Percentiles rank a stretch among this genome's conserved stretches.
Conservation (phyloP, 495 filamentous ascomycete genomes). For the Aspergillus leporis region DNA sequence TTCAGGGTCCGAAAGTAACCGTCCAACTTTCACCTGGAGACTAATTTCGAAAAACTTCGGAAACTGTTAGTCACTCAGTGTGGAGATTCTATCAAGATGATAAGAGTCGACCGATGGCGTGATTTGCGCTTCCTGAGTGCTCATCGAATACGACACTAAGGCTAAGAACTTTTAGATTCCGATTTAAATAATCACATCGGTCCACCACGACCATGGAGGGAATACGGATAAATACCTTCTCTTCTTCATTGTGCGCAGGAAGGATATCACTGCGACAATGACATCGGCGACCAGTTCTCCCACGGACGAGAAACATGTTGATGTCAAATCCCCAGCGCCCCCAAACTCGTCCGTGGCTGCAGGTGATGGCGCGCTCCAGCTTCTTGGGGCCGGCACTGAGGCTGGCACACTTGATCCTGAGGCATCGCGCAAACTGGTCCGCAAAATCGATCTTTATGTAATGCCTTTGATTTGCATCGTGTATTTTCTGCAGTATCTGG, state of each 20-base stretch:
- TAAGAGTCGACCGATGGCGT: conserved; percentile 5
- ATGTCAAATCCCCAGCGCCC: not conserved
- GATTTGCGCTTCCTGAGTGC: not conserved
- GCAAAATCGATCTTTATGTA: conserved; percentile 50
- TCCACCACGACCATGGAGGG: not conserved
- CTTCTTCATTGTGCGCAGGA: not conserved
- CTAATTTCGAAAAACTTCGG: not conserved
- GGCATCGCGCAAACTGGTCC: conserved; percentile 6
- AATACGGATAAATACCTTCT: not conserved
- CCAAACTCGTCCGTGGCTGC: not conserved
- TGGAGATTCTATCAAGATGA: not conserved
- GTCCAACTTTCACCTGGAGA: not conserved
- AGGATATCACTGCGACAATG: not conserved
- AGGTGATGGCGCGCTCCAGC: conserved; percentile 11
- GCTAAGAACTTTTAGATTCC: not conserved
- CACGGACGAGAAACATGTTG: not conserved
- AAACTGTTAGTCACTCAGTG: not conserved
- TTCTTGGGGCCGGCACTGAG: conserved; percentile 1
- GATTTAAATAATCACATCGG: not conserved
- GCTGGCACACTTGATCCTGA: conserved; percentile 4
- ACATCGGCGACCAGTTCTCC: not conserved
- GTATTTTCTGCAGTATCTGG: conserved; percentile 44
- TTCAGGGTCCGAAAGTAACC: not conserved
- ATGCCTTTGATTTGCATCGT: conserved; percentile 42
- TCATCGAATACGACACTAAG: not conserved